Evolutionary conservation across 345 rosid genomes (phyloP), one percentile per base, ranked within the genome.

Genomic region (Eucalyptus urophylla): DNA sequence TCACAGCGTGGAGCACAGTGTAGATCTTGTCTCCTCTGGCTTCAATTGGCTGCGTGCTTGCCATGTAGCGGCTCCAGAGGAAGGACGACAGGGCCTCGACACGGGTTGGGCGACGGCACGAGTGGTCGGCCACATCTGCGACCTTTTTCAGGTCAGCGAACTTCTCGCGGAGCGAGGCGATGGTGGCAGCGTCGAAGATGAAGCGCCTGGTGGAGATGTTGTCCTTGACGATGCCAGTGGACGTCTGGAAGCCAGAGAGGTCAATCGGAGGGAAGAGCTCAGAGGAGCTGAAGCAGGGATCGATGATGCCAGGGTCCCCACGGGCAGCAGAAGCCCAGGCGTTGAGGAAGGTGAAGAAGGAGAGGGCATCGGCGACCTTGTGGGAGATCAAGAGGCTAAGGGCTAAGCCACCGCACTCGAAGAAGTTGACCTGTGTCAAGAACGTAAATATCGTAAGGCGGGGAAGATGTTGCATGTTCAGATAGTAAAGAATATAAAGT

Each of bases 371-470:
- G 7, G 91, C 92, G 19, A 92, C 81, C 88, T 87, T 91, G 90
- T 95, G 97, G 24, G 95, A 93, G 3, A 91, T 31, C 50, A 89
- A 81, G 5, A 92, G 43, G 15, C 90, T 50, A 11, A 94, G 43
- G 22, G 93, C 94, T 8, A 93, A 56, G n/a, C 95, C 97, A 16
- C 95, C 94, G 7, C 94, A 91, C 14, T 92, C 89, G 21, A 93
- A 90, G 89, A 89, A 62, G 90, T 31, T 94, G 87, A 87, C 85
- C 22, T 62, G 92, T 60, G 56, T 89, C 31, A 31, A 27, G 14
- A 90, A 29, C 6, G 83, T 88, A 88, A 87, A 43, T 13, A 44
- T 22, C 3, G 88, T 50, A n/a, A 86, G 43, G 31, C 47, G 11
- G 88, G 8, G 47, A 54, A 37, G 44, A 9, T 21, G 45, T 24